Evolutionary conservation across 73 alveolate genomes (phyloP).

Genomic region (Tetrahymena thermophila): DNA sequence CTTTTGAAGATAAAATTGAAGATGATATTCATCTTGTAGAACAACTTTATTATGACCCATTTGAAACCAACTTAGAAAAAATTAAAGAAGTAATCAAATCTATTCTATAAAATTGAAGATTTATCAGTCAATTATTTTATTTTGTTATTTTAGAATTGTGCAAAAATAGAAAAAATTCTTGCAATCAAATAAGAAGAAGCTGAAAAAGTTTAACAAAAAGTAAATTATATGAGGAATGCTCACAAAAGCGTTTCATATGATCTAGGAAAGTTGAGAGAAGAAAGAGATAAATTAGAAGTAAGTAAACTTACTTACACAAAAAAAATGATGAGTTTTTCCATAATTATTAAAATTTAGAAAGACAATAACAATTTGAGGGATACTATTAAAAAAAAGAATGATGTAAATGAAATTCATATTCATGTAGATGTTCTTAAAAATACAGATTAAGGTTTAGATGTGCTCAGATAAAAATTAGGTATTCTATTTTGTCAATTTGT

Average conservation of each 20-base stretch:
- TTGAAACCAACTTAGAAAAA: slow-evolving; percentile 59
- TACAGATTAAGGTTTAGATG: slow-evolving; percentile 69
- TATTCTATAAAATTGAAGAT: background rate
- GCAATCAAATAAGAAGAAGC: slow-evolving; percentile 48
- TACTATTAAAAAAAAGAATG: slow-evolving; percentile 59
- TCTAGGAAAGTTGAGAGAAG: slow-evolving; percentile 47
- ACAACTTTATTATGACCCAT: slow-evolving; percentile 69
- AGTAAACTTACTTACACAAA: background rate
- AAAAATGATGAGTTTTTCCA: no score
- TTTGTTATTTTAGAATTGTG: slow-evolving; percentile 18
- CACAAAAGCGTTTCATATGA: slow-evolving; percentile 61
- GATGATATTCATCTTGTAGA: slow-evolving; percentile 70
- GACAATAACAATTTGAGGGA: slow-evolving; percentile 55
- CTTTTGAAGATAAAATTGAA: slow-evolving; percentile 67
- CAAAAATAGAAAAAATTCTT: slow-evolving; percentile 54
- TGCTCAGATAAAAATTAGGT: slow-evolving; percentile 51
- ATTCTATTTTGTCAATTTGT: background rate
- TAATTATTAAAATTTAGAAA: background rate
- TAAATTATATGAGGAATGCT: slow-evolving; percentile 60
- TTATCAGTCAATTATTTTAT: background rate
- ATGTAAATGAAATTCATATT: slow-evolving; percentile 73
- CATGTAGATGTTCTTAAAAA: slow-evolving; percentile 63
- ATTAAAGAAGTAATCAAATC: slow-evolving; percentile 24
- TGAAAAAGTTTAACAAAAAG: slow-evolving; percentile 60
- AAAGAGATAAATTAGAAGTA: slow-evolving; percentile 46